Conservation (phyloP, 495 filamentous ascomycete genomes). For the Pseudotulostoma volvatum region DNA sequence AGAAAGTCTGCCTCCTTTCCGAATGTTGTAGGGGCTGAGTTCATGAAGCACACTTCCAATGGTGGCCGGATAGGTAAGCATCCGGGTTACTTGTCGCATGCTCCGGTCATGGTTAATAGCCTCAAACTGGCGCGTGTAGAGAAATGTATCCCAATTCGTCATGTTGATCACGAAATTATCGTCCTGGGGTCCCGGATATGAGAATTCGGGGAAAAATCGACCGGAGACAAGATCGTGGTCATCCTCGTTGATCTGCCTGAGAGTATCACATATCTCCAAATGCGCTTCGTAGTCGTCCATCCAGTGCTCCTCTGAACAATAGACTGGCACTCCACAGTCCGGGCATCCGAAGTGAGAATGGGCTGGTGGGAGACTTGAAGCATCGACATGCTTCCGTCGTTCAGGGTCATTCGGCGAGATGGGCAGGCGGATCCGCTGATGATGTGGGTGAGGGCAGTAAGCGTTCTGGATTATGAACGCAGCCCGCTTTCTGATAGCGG, state of each 20-base stretch:
- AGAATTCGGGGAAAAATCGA: constrained; percentile 83
- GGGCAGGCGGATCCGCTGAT: constrained; percentile 49
- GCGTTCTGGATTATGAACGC: constrained; percentile 81
- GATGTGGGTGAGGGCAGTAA: constrained; percentile 76
- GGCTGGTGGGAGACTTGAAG: constrained; percentile 40
- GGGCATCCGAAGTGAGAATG: constrained; percentile 90
- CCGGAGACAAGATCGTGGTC: constrained; percentile 89
- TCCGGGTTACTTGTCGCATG: constrained; percentile 76
- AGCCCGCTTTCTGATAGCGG: constrained; percentile 69
- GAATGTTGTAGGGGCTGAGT: constrained; percentile 75
- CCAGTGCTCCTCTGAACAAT: constrained; percentile 88
- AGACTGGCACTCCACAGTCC: constrained; percentile 87
- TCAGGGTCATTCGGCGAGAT: constrained; percentile 45
- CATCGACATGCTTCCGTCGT: constrained; percentile 28
- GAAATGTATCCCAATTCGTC: constrained; percentile 94
- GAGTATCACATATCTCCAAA: constrained; percentile 76
- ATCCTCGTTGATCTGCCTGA: constrained; percentile 90
- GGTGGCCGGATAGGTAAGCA: constrained; percentile 87
- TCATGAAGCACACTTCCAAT: constrained; percentile 86
- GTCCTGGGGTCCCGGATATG: constrained; percentile 74
- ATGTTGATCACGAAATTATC: constrained; percentile 89
- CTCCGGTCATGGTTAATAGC: constrained; percentile 77
- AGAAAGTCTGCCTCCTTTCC: constrained; percentile 55
- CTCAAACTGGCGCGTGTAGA: constrained; percentile 75
- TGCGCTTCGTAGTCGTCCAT: constrained; percentile 87